Evolutionary conservation across 768 basidiomycete genomes (phyloP).

Genomic region (Russula vinacea): DNA sequence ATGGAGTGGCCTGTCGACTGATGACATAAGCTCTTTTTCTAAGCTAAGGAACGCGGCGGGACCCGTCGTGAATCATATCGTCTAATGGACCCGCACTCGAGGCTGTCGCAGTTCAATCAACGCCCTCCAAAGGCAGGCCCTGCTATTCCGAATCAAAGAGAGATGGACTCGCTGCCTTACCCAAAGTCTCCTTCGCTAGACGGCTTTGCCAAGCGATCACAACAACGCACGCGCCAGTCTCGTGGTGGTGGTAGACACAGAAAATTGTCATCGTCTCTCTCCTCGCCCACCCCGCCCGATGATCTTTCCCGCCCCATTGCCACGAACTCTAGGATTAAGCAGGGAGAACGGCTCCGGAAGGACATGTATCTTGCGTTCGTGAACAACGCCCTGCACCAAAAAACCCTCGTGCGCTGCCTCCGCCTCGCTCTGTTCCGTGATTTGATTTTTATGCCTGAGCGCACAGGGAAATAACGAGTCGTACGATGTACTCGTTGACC

Average conservation of each 20-base stretch:
- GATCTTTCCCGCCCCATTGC: conserved; percentile 56
- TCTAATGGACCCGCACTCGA: conserved; percentile 75
- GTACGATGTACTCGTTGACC: conserved; percentile 86
- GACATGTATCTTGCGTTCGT: conserved; percentile 85
- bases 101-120: conserved; percentile 70
- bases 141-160: conserved; percentile 43
- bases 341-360: conserved; percentile 71
- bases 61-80: too few relatives aligned
- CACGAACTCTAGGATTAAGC: conserved; percentile 74
- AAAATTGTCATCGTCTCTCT: conserved; percentile 8
- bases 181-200: conserved; percentile 43
- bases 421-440: not conserved
- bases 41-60: too few relatives aligned
- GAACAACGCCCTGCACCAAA: conserved; percentile 75
- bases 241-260: not conserved
- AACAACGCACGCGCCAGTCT: not conserved
- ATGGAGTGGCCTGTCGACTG: not conserved
- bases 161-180: conserved; percentile 39
- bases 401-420: conserved; percentile 51
- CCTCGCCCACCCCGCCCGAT: conserved; percentile 30
- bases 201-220: conserved; percentile 42
- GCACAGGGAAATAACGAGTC: conserved; percentile 65
- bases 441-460: not conserved
- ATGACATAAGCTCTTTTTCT: conserved; percentile 1
- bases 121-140: conserved; percentile 68